These are phyloP conservation scores for Discostella pseudostelligera DNA, from an alignment of 108 stramenopile genomes.

Conservation along the genomic window DNA sequence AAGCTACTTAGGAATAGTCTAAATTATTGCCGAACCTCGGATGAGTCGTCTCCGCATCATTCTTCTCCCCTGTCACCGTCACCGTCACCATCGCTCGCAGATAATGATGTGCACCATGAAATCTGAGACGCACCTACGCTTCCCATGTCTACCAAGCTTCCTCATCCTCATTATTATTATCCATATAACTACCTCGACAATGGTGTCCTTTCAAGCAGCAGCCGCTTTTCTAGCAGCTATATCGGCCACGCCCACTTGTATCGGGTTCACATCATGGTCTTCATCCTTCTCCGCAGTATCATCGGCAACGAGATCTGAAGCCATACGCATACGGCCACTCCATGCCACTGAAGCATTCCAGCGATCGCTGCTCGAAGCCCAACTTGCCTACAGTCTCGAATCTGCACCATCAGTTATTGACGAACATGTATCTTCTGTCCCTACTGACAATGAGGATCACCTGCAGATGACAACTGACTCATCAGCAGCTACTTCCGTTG, in stretches of 20 bases:
- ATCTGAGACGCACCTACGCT: too few relatives aligned
- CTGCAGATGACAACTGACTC: background rate
- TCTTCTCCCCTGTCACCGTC: too few relatives aligned
- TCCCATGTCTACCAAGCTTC: too few relatives aligned
- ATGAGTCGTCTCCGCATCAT: too few relatives aligned
- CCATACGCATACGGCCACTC: too few relatives aligned
- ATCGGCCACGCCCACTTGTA: background rate
- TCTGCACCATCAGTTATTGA: background rate
- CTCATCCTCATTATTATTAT: too few relatives aligned
- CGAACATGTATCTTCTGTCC: too few relatives aligned
- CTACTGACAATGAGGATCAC: background rate
- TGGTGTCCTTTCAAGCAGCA: constrained; percentile 15
- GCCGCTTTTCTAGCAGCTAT: constrained; percentile 7
- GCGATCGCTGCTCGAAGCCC: constrained; percentile 15
- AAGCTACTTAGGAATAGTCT: too few relatives aligned
- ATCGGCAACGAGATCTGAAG: background rate
- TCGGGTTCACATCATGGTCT: constrained; percentile 5
- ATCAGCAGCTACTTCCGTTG: background rate
- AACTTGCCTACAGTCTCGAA: constrained; percentile 11
- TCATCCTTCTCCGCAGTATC: background rate
- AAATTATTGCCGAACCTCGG: too few relatives aligned
- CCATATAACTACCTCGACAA: background rate
- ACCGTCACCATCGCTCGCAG: too few relatives aligned
- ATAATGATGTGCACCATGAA: too few relatives aligned
- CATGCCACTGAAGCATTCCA: constrained; percentile 14